Percentiles rank a stretch among this genome's conserved stretches.
Evolutionary conservation across 768 basidiomycete species (phyloP).

Genomic region (Kwoniella sp.): DNA sequence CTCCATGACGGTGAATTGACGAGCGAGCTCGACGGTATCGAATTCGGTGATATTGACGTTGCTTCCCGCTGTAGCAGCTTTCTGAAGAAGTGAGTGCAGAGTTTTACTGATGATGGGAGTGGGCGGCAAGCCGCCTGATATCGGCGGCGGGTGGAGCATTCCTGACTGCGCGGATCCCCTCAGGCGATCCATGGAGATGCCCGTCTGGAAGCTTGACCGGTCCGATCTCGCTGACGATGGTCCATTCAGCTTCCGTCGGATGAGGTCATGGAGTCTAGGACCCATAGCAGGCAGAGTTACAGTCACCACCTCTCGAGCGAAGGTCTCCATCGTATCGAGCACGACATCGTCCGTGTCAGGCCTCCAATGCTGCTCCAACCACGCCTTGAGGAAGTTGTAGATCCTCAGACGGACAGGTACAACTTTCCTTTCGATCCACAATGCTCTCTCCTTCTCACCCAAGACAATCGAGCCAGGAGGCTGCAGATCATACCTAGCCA

Average conservation of each 20-base stretch:
- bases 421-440: constrained; percentile 86
- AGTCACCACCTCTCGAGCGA: constrained; percentile 48
- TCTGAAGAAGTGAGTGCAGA: constrained; percentile 68
- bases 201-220: constrained; percentile 11
- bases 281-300: constrained; percentile 54
- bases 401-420: constrained; percentile 87
- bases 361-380: constrained; percentile 91
- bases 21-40: constrained; percentile 84
- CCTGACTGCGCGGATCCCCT: constrained; percentile 15
- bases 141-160: constrained; percentile 18
- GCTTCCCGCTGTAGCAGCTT: constrained; percentile 60
- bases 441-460: constrained; percentile 51
- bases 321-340: constrained; percentile 54
- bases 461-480: constrained; percentile 65
- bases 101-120: constrained; percentile 83
- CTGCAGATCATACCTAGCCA: constrained; percentile 76
- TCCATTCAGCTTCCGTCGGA: constrained; percentile 30
- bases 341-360: constrained; percentile 71
- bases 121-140: constrained; percentile 66
- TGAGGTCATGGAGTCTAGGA: constrained; percentile 53
- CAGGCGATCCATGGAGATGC: constrained; percentile 13
- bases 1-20: constrained; percentile 94
- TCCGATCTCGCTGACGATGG: constrained; percentile 21
- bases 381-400: constrained; percentile 88
- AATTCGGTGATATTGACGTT: constrained; percentile 81